Percentiles rank a stretch among this genome's conserved stretches.
These are phyloP conservation scores for Microthyrium microscopicum DNA, from an alignment of 2,329 filamentous ascomycete species.

Conservation along the genomic window DNA sequence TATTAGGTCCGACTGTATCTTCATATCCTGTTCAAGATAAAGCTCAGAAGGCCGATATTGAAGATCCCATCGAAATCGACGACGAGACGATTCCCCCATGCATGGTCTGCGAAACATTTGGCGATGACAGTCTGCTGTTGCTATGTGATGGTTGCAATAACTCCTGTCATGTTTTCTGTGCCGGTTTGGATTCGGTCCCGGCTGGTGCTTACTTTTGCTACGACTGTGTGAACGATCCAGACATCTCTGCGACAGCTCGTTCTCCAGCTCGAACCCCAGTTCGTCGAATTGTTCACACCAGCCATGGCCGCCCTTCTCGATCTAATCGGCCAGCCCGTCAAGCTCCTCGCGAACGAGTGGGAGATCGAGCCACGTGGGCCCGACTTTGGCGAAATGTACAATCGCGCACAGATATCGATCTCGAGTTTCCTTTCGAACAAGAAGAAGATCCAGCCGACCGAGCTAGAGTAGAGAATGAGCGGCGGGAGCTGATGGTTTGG, in stretches of 20 bases:
- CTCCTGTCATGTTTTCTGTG: conserved; percentile 81
- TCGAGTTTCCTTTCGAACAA: conserved; percentile 74
- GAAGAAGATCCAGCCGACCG: conserved; percentile 41
- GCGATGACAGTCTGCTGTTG: conserved; percentile 70
- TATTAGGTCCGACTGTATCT: conserved; percentile 36
- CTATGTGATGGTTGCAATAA: conserved; percentile 85
- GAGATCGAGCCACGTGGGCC: conserved; percentile 40
- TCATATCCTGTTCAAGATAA: conserved; percentile 59
- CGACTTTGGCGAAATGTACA: conserved; percentile 81
- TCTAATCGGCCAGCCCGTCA: conserved; percentile 15
- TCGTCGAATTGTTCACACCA: conserved; percentile 8
- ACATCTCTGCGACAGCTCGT: conserved; percentile 17
- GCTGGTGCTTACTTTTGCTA: conserved; percentile 80
- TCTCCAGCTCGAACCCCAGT: conserved; percentile 17
- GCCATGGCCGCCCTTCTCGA: conserved; percentile 16
- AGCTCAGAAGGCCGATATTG: conserved; percentile 79
- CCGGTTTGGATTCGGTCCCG: conserved; percentile 64
- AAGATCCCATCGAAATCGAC: conserved; percentile 62
- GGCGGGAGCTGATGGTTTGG: conserved; percentile 53
- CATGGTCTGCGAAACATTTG: conserved; percentile 64
- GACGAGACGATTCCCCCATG: conserved; percentile 50
- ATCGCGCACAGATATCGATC: conserved; percentile 58
- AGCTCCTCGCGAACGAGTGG: conserved; percentile 13
- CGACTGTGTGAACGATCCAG: conserved; percentile 44
- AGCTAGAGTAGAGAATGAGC: conserved; percentile 36